Percentiles rank a stretch among this genome's conserved stretches.
Evolutionary conservation across 2,329 filamentous ascomycete species (phyloP).

Genomic region (Cladosporium sp.): DNA sequence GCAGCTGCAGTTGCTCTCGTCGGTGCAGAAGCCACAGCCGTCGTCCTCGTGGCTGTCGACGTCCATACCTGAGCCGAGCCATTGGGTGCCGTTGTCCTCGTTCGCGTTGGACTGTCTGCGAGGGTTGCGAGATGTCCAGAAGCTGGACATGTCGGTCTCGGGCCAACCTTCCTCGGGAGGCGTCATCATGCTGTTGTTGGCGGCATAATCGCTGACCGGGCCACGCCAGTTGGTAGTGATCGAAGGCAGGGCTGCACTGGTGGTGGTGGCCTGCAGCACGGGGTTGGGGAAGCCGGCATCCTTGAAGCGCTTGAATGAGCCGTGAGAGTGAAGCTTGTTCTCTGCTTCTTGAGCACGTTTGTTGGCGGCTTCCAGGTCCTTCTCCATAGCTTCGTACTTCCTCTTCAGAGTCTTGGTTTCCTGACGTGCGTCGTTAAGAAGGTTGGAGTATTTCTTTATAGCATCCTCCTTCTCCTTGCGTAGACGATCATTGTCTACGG

Average conservation of each 20-base stretch:
- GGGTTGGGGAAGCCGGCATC: conserved; percentile 2
- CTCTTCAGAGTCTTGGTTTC: neutral
- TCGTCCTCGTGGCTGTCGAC: conserved; percentile 15
- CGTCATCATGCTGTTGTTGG: neutral
- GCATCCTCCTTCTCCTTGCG: conserved; percentile 37
- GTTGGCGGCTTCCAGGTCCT: conserved; percentile 4
- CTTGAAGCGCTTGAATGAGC: neutral
- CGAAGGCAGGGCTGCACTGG: conserved; percentile 1
- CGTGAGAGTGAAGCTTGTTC: conserved; percentile 4
- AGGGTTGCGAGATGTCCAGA: conserved; percentile 9
- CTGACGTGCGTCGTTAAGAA: neutral
- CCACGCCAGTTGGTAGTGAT: conserved; percentile 15
- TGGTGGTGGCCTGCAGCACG: neutral
- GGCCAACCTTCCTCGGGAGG: neutral
- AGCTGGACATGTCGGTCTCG: conserved; percentile 19
- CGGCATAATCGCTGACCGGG: conserved; percentile 11
- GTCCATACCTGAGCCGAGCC: conserved; percentile 19
- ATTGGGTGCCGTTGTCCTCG: conserved; percentile 14
- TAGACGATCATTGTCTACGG: conserved; percentile 23
- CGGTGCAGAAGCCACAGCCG: conserved; percentile 29
- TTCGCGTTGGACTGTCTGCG: neutral
- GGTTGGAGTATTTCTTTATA: conserved; percentile 24
- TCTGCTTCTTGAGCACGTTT: conserved; percentile 12
- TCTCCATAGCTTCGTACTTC: neutral
- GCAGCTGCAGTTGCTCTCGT: conserved; percentile 24